A percentile compares a stretch with the other conserved stretches of the same genome.
phyloP scores from a whole-genome alignment of 2,329 filamentous ascomycete genomes.

The Pseudocercospora pini-densiflorae region DNA sequence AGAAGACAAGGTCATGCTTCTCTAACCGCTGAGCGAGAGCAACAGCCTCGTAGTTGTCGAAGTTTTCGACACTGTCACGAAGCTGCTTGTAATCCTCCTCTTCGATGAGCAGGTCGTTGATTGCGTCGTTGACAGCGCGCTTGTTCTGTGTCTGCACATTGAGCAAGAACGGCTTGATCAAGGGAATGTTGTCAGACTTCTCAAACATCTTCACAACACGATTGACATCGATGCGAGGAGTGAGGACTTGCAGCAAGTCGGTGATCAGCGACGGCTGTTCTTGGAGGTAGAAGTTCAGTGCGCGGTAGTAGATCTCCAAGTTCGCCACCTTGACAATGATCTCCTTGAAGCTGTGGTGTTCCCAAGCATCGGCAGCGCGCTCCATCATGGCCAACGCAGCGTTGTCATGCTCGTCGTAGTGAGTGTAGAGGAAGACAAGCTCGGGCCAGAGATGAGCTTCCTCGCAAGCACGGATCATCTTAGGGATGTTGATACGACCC shows the following conservation, averaged over 20 bases:
- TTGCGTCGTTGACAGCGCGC: slow-evolving; percentile 95
- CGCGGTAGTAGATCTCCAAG: slow-evolving; percentile 98
- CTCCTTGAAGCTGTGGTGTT: slow-evolving; percentile 99
- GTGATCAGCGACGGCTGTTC: slow-evolving; percentile 95
- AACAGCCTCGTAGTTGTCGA: slow-evolving; percentile 98
- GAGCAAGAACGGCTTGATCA: slow-evolving; percentile 98
- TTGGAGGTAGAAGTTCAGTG: slow-evolving; percentile 95
- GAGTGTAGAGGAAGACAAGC: slow-evolving; percentile 95
- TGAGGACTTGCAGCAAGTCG: slow-evolving; percentile 90
- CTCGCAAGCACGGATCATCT: slow-evolving; percentile 92
- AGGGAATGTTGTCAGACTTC: slow-evolving; percentile 94
- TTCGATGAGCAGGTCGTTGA: slow-evolving; percentile 96
- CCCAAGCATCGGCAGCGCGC: slow-evolving; percentile 95
- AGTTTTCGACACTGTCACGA: slow-evolving; percentile 95
- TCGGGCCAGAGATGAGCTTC: slow-evolving; percentile 97
- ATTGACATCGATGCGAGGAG: slow-evolving; percentile 95
- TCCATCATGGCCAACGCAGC: slow-evolving; percentile 98
- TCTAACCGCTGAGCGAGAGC: slow-evolving; percentile 90
- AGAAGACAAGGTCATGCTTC: slow-evolving; percentile 98
- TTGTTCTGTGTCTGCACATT: slow-evolving; percentile 98
- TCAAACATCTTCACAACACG: slow-evolving; percentile 99
- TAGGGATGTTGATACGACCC: slow-evolving; percentile 96
- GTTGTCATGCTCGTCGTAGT: slow-evolving; percentile 99
- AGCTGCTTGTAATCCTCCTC: slow-evolving; percentile 99
- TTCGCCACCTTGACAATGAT: slow-evolving; percentile 98